Conservation (phyloP, 345 rosid species). For the Schrenkiella parvula region DNA sequence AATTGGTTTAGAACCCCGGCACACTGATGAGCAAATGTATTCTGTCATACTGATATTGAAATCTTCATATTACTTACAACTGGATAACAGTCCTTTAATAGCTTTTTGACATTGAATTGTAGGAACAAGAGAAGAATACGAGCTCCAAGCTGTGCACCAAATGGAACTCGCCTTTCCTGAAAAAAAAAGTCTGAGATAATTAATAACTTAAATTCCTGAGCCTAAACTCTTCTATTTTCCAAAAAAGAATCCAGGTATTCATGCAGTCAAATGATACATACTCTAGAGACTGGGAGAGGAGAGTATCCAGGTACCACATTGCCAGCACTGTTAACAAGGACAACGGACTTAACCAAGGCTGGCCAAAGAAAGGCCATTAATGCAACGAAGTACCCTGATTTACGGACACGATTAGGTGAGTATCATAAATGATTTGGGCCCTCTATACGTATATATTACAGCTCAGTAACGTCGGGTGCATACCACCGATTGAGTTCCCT, state of each 20-base stretch:
- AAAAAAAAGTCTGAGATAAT: background rate
- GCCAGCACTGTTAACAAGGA: slow-evolving; percentile 80
- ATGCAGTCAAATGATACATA: slow-evolving; percentile 30
- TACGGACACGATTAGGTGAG: slow-evolving; percentile 1
- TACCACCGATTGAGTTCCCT: slow-evolving; percentile 94
- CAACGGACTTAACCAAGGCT: slow-evolving; percentile 53
- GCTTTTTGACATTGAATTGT: slow-evolving; percentile 48
- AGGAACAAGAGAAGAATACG: slow-evolving; percentile 57
- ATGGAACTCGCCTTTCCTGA: slow-evolving; percentile 66
- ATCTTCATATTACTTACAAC: slow-evolving; percentile 45
- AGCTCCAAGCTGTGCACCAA: slow-evolving; percentile 60
- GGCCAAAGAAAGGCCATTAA: slow-evolving; percentile 69
- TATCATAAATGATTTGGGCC: background rate
- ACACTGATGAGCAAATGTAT: background rate
- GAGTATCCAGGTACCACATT: slow-evolving; percentile 58
- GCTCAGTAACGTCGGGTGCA: slow-evolving; percentile 1
- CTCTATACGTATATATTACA: background rate
- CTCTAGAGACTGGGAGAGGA: slow-evolving; percentile 41
- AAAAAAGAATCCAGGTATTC: background rate
- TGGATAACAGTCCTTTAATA: slow-evolving; percentile 72
- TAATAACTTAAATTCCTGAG: background rate
- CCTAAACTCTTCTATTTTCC: background rate
- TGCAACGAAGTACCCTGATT: slow-evolving; percentile 69
- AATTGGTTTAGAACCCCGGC: background rate
- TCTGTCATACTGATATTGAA: background rate